phyloP scores from a whole-genome alignment of 2,329 filamentous ascomycete genomes.

The Xylaria sp. region DNA sequence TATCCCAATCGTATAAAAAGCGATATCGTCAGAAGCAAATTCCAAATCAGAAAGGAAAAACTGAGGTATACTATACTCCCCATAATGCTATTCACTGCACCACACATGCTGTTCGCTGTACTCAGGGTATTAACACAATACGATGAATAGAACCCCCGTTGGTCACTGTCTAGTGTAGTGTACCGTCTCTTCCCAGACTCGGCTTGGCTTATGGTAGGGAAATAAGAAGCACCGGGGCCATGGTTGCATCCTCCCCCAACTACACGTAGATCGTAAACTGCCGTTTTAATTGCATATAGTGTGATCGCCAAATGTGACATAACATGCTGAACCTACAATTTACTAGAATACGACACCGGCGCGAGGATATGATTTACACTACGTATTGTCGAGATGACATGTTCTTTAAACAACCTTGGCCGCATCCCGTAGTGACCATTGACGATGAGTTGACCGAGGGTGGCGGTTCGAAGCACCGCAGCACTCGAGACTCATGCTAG shows the following conservation, averaged over 20 bases:
- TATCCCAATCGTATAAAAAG: slow-evolving; percentile 28
- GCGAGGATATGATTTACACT: slow-evolving; percentile 26
- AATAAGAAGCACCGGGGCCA: slow-evolving; percentile 12
- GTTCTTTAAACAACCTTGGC: slow-evolving; percentile 33
- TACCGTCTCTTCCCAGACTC: slow-evolving; percentile 13
- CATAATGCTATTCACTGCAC: slow-evolving; percentile 6
- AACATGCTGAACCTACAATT: slow-evolving; percentile 24
- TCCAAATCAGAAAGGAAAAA: slow-evolving; percentile 31
- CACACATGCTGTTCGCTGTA: not conserved
- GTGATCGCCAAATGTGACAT: slow-evolving; percentile 43
- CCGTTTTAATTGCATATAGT: slow-evolving; percentile 38
- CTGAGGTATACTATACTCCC: slow-evolving; percentile 1
- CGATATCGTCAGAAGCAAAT: slow-evolving; percentile 46
- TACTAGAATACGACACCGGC: slow-evolving; percentile 34
- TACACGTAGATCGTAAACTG: slow-evolving; percentile 25
- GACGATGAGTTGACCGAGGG: slow-evolving; percentile 32
- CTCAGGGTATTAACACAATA: not conserved
- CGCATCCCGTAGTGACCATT: slow-evolving; percentile 38
- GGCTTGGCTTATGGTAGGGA: slow-evolving; percentile 6
- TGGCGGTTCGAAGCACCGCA: slow-evolving; percentile 37
- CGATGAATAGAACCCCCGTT: slow-evolving; percentile 3
- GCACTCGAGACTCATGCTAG: slow-evolving; percentile 22
- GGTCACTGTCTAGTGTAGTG: not conserved
- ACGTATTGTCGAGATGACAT: slow-evolving; percentile 24
- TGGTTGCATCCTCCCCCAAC: slow-evolving; percentile 24